Evolutionary conservation across 202 grass and related monocot genomes (phyloP).

Genomic region (Eragrostis tef): DNA sequence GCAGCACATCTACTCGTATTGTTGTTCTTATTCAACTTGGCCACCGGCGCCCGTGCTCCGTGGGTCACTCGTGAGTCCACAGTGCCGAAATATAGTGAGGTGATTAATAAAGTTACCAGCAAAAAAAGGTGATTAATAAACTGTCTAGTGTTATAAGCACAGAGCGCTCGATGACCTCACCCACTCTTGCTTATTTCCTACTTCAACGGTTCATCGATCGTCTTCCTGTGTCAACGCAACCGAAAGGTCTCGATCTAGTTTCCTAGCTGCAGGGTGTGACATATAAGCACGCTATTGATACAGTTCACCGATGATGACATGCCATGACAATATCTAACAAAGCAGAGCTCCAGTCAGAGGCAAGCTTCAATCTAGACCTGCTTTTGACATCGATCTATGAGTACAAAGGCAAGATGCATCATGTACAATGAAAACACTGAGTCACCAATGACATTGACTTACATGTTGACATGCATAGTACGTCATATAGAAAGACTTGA

Average conservation of each 20-base stretch:
- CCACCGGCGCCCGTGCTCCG: not conserved
- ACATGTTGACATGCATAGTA: not conserved
- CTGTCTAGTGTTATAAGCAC: not conserved
- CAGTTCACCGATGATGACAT: slow-evolving; percentile 17
- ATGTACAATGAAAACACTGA: not conserved
- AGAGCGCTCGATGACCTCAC: not conserved
- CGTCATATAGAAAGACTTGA: slow-evolving; percentile 19
- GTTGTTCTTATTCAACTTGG: not conserved
- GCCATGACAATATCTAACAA: not conserved
- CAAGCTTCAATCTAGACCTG: not conserved
- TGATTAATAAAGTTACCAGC: no score
- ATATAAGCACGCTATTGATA: not conserved
- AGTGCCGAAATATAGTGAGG: not conserved
- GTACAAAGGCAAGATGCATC: not conserved
- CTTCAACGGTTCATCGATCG: not conserved
- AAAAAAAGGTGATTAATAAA: no score
- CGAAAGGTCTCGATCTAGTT: not conserved
- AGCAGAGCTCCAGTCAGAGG: not conserved
- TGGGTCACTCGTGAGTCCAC: not conserved
- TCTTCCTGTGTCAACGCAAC: not conserved
- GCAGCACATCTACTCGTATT: not conserved
- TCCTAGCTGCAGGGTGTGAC: not conserved
- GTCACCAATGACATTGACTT: not conserved
- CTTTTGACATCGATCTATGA: not conserved
- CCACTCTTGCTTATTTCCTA: not conserved